Percentiles rank a stretch among this genome's conserved stretches.
Evolutionary conservation across 1,139 yeast genomes (phyloP).

Genomic region (Keqinozyma sinolaborantium): DNA sequence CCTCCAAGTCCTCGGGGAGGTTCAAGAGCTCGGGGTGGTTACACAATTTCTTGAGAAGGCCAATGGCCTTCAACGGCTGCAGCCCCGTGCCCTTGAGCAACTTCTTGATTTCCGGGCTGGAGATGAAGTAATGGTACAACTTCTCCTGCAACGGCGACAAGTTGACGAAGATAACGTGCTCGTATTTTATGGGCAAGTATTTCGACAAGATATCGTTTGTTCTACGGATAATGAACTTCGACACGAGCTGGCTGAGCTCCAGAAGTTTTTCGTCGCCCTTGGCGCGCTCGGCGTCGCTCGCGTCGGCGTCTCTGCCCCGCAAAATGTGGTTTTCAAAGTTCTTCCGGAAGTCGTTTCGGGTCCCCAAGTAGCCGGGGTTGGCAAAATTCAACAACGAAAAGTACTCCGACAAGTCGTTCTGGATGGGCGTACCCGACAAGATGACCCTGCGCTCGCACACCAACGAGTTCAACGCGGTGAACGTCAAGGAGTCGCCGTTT

Average conservation of each 20-base stretch:
- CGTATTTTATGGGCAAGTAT: slow-evolving; percentile 92
- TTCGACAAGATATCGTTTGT: slow-evolving; percentile 93
- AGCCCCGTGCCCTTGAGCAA: slow-evolving; percentile 69
- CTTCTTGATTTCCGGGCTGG: slow-evolving; percentile 75
- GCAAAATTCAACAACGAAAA: slow-evolving; percentile 90
- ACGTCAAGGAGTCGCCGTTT: slow-evolving; percentile 92
- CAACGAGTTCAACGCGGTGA: slow-evolving; percentile 79
- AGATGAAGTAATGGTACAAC: slow-evolving; percentile 70
- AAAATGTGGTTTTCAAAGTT: slow-evolving; percentile 80
- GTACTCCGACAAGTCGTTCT: slow-evolving; percentile 92
- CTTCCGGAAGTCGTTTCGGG: slow-evolving; percentile 78
- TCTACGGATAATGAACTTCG: slow-evolving; percentile 88
- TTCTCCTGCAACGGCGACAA: slow-evolving; percentile 73
- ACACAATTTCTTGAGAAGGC: slow-evolving; percentile 81
- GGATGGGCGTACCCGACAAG: slow-evolving; percentile 96
- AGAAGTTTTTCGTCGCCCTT: slow-evolving; percentile 69
- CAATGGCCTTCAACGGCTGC: slow-evolving; percentile 90
- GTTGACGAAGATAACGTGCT: slow-evolving; percentile 89
- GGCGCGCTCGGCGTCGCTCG: slow-evolving; percentile 73
- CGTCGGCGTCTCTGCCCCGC: slow-evolving; percentile 86
- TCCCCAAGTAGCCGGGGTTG: slow-evolving; percentile 89
- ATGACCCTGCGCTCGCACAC: slow-evolving; percentile 88
- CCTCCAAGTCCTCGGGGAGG: slow-evolving; percentile 73
- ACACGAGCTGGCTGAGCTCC: slow-evolving; percentile 74
- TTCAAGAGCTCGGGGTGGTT: slow-evolving; percentile 87